Conservation (phyloP, 1,139 yeast species). For the Sugiyamaella japonica region DNA sequence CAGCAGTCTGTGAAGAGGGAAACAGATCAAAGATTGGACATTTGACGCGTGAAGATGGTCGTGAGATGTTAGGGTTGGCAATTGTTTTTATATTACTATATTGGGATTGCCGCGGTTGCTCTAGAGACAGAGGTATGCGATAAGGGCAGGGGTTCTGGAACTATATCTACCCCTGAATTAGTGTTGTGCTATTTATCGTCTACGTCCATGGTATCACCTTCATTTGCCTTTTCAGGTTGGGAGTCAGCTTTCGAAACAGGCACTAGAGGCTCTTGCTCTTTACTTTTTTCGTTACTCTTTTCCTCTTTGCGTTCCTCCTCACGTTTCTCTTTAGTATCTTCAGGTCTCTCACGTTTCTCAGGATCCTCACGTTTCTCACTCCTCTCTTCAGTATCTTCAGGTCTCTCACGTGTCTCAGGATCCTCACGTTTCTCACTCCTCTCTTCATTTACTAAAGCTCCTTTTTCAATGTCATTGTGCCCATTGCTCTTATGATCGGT, state of each 20-base stretch:
- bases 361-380: constrained; percentile 4
- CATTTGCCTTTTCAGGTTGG: background rate
- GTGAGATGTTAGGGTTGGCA: constrained; percentile 1
- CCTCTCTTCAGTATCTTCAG: constrained; percentile 8
- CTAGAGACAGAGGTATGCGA: background rate
- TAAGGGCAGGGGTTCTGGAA: background rate
- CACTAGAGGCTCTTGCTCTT: no score
- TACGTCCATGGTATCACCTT: background rate
- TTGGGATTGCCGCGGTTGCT: background rate
- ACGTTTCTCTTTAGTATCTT: background rate
- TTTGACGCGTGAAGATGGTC: background rate
- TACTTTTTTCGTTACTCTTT: background rate
- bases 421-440: constrained; percentile 12
- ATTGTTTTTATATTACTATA: constrained; percentile 8
- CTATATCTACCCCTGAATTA: background rate
- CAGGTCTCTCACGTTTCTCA: background rate
- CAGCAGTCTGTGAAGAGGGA: background rate
- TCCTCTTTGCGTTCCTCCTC: background rate
- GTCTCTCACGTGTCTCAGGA: no score
- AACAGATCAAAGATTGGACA: background rate
- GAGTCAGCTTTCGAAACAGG: background rate
- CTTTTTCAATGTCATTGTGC: constrained; percentile 4
- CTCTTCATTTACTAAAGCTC: constrained; percentile 5
- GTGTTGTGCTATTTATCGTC: background rate
- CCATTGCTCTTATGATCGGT: constrained; percentile 2